These are phyloP conservation scores for Fusarium fujikuroi DNA, from an alignment of 2,329 filamentous ascomycete species.

Conservation along the genomic window DNA sequence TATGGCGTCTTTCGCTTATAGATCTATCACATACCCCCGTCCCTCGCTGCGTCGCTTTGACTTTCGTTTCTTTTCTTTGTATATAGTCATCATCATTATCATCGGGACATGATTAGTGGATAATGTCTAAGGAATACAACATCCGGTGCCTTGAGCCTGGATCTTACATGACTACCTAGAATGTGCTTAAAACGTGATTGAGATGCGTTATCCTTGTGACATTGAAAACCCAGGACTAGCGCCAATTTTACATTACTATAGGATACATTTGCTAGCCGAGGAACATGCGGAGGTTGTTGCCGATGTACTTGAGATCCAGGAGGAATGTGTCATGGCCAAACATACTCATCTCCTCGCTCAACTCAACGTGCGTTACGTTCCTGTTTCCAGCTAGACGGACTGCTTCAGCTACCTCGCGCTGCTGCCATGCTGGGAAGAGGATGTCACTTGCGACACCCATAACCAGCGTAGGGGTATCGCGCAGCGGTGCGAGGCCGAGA, in stretches of 20 bases:
- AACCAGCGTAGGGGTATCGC: slow-evolving; percentile 83
- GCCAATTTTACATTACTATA: slow-evolving; percentile 1
- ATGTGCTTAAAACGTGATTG: not conserved
- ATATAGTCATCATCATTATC: slow-evolving; percentile 26
- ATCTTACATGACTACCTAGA: slow-evolving; percentile 21
- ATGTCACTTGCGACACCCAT: slow-evolving; percentile 97
- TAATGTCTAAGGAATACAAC: slow-evolving; percentile 37
- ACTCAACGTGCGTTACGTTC: slow-evolving; percentile 85
- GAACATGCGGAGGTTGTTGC: slow-evolving; percentile 83
- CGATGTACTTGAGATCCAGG: slow-evolving; percentile 90
- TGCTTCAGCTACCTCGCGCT: slow-evolving; percentile 90
- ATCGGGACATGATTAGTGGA: slow-evolving; percentile 37
- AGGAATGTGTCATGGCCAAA: slow-evolving; percentile 98
- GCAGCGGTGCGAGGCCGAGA: slow-evolving; percentile 75
- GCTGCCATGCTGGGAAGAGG: slow-evolving; percentile 97
- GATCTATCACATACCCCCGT: slow-evolving; percentile 35
- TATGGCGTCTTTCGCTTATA: slow-evolving; percentile 34
- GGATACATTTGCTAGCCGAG: slow-evolving; percentile 61
- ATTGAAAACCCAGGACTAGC: not conserved
- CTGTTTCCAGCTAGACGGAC: slow-evolving; percentile 81
- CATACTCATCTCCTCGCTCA: slow-evolving; percentile 92
- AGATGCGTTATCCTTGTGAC: not conserved
- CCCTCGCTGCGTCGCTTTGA: not conserved
- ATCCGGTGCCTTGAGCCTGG: slow-evolving; percentile 13
- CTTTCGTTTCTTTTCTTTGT: slow-evolving; percentile 11